Base-by-base conservation (phyloP, 2,329 filamentous ascomycete species). In the Fusarium hostae region DNA sequence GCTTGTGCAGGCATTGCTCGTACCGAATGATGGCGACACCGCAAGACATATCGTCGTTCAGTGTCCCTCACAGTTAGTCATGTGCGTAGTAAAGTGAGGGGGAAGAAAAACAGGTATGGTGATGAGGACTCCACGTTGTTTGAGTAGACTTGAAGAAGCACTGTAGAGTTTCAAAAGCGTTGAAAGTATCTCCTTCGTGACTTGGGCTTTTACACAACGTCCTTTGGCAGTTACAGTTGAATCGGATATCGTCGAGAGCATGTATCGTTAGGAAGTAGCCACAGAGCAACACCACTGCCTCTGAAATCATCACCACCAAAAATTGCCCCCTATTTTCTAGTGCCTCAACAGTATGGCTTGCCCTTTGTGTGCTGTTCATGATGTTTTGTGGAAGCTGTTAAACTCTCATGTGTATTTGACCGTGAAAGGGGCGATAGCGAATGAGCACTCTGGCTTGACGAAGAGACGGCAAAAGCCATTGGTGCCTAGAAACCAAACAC, bases 31-130 rank as follows among this genome's bases (percentile, higher is more conserved):
- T 75, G 45, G 70, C 71, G 43, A 79, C 63, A 56, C 75, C 77
- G 70, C 79, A 80, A 28, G 78, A 76, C 78, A 80, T 80, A 34
- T 35, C 63, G 55, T 26, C n/a, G 58, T n/a, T 8, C 6, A 28
- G 24, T 34, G n/a, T 30, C 15, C 8, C 35, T 41, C 18, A 22
- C 32, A 26, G 16, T 35, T 35, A 51, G 9, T 35, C 13, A 37
- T 51, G 15, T 24, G 13, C 10, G 18, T 18, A 6, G 60, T 41
- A 41, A 26, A 26, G 47, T 15, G 37, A 50, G 28, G 34, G 45
- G 30, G 9, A 11, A n/a, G 32, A 34, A 5, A 6, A 41, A 22
- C 22, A 24, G 30, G 18, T 41, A 47, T 20, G 34, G 39, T 39
- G 22, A 44, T 15, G n/a, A 56, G 47, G 41, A 22, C 20, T 30